phyloP scores from a whole-genome alignment of 108 stramenopile genomes.

The Fragilaria crotonensis region DNA sequence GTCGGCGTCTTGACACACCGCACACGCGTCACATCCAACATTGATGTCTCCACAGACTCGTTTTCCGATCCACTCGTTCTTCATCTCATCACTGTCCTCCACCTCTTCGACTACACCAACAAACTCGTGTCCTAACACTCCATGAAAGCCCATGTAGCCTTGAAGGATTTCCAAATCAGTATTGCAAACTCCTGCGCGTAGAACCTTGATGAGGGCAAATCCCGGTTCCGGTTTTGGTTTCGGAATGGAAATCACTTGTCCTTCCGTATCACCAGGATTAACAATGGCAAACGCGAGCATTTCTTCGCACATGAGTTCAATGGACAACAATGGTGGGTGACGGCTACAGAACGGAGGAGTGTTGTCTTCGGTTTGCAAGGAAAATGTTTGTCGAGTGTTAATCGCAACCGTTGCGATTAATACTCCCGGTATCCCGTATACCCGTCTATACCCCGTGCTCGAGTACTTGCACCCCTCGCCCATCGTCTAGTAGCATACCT shows the following conservation, averaged over 20 bases:
- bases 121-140: constrained; percentile 73
- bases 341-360: no score
- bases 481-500: no score
- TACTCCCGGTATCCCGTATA: no score
- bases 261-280: constrained; percentile 25
- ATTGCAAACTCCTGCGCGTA: constrained; percentile 73
- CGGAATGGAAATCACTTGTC: constrained; percentile 13
- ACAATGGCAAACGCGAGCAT: constrained; percentile 30
- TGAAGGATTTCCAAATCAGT: constrained; percentile 74
- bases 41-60: constrained; percentile 75
- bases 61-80: constrained; percentile 29
- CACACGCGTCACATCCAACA: constrained; percentile 48
- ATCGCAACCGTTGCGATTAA: no score
- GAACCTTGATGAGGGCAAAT: constrained; percentile 40
- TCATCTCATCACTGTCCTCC: constrained; percentile 11
- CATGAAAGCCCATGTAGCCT: constrained; percentile 74
- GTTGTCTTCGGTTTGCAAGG: no score
- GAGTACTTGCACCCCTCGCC: no score
- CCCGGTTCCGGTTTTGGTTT: constrained; percentile 3
- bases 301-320: no score
- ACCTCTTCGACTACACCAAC: constrained; percentile 51
- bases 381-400: no score
- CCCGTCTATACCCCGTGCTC: no score
- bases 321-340: no score
- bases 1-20: constrained; percentile 29